These are phyloP conservation scores for Syncephalis fuscata DNA, from an alignment of 371 early-diverging fungal species.

Conservation along the genomic window DNA sequence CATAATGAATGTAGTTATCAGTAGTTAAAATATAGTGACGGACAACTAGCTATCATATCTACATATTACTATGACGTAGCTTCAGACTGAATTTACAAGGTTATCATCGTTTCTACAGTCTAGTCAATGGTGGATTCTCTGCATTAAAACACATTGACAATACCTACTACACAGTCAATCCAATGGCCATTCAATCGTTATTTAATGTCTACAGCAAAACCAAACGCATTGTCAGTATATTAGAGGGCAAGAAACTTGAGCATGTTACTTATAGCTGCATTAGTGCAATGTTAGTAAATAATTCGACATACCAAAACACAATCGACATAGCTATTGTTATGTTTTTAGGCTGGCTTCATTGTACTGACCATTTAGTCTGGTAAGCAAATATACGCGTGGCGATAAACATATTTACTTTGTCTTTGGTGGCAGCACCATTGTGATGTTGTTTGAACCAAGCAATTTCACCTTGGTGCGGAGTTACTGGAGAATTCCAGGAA, in stretches of 20 bases:
- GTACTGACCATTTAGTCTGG: constrained; percentile 37
- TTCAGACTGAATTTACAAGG: constrained; percentile 79
- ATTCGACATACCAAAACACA: background rate
- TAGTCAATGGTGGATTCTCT: constrained; percentile 51
- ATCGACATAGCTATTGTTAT: background rate
- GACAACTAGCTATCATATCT: too few species aligned
- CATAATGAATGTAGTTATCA: too few species aligned
- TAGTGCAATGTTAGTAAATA: constrained; percentile 67
- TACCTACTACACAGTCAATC: constrained; percentile 70
- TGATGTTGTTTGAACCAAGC: constrained; percentile 49
- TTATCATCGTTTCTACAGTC: constrained; percentile 75
- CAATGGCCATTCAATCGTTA: constrained; percentile 64
- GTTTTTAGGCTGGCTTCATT: constrained; percentile 43
- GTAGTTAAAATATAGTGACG: too few species aligned
- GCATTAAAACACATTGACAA: constrained; percentile 42
- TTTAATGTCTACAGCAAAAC: constrained; percentile 78
- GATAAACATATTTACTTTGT: constrained; percentile 75
- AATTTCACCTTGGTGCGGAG: constrained; percentile 46
- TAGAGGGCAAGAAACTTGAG: constrained; percentile 53
- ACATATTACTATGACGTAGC: too few species aligned
- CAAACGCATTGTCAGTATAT: constrained; percentile 42
- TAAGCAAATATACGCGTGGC: constrained; percentile 28
- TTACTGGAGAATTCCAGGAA: constrained; percentile 30
- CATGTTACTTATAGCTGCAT: constrained; percentile 52
- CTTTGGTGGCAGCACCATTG: constrained; percentile 64